These are phyloP conservation scores for Psilocybe subaeruginosa DNA, from an alignment of 768 basidiomycete genomes.

Conservation along the genomic window DNA sequence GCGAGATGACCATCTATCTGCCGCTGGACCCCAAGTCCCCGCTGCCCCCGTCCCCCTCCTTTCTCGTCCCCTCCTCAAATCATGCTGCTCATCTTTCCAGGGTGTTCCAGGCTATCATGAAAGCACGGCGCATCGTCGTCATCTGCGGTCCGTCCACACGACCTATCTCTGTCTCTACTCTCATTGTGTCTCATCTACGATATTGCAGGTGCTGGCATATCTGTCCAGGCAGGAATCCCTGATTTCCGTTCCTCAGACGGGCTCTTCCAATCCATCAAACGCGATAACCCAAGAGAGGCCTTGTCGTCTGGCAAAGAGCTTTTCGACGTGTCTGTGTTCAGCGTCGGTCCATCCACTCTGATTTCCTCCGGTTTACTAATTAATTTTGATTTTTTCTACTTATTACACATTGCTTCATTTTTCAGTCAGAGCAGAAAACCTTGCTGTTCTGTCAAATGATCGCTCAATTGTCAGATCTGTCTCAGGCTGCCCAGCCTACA, in stretches of 20 bases:
- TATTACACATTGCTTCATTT: neutral
- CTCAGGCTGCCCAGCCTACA: conserved; percentile 75
- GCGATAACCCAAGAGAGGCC: conserved; percentile 74
- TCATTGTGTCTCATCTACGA: neutral
- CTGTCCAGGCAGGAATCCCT: conserved; percentile 85
- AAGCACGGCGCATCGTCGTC: conserved; percentile 83
- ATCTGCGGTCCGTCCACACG: conserved; percentile 67
- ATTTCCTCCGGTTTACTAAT: neutral
- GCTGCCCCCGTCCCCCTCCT: conserved; percentile 55
- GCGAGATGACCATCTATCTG: conserved; percentile 63
- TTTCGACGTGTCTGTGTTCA: conserved; percentile 90
- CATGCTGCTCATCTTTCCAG: conserved; percentile 50
- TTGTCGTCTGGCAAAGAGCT: conserved; percentile 83
- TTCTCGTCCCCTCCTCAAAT: conserved; percentile 52
- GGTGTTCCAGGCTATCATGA: conserved; percentile 68
- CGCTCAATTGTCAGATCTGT: conserved; percentile 75
- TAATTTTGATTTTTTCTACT: neutral
- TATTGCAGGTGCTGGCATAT: conserved; percentile 79
- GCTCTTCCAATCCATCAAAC: conserved; percentile 76
- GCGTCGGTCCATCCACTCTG: conserved; percentile 50
- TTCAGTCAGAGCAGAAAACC: conserved; percentile 73
- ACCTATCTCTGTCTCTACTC: conserved; percentile 3
- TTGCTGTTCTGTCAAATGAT: conserved; percentile 89
- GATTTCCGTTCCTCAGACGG: conserved; percentile 87
- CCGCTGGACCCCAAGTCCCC: conserved; percentile 55